Evolutionary conservation across 1,284 basidiomycete species (phyloP), one percentile per base, ranked within the genome.

Genomic region (Pseudozyma hubeiensis): DNA sequence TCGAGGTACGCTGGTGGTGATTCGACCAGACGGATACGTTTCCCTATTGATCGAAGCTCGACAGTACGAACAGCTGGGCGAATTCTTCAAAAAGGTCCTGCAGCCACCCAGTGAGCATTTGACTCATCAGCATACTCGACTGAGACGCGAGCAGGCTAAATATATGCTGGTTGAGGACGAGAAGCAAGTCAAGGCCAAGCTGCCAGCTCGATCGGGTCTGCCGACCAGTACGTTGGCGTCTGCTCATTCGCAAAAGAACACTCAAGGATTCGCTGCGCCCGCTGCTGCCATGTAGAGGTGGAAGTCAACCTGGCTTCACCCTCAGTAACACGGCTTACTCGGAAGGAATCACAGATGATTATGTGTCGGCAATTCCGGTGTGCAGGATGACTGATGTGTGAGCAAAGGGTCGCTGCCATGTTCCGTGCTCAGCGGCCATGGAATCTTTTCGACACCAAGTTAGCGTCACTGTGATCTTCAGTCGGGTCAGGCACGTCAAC

Each of bases 11-110:
- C 9, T 66, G 11, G 57, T 73, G 7, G 57, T 73, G 8, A 45
- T 73, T 30, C 59, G 69, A 19, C 69, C 69, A 5, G 64, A 73
- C 49, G 66, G 66, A 3, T 64, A 73, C 31, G 69, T 73, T 0
- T 66, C 69, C 39, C 49, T 69, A 10, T 35, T 73, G 31, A 49
- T 55, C 7, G 46, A 31, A 11, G 58, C 59, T 0, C n/a, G n/a
- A 19, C 43, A 68, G n/a, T 39, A 41, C 41, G 33, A 43, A 4
- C 19, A 58, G 47, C 51, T 73, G 7, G 60, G 58, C 16, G 50
- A 48, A 8, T 64, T 64, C 30, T 70, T 70, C n/a, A 50, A 46
- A 11, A 34, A 50, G 35, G 19, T 67, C 10, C 14, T 67, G 59
- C 53, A 48, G 46, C 40, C 49, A 29, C 50, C 64, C 1, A 39